Percentiles rank a stretch among this genome's conserved stretches.
phyloP scores from a whole-genome alignment of 306 rosid genomes.

The Quercus suber region DNA sequence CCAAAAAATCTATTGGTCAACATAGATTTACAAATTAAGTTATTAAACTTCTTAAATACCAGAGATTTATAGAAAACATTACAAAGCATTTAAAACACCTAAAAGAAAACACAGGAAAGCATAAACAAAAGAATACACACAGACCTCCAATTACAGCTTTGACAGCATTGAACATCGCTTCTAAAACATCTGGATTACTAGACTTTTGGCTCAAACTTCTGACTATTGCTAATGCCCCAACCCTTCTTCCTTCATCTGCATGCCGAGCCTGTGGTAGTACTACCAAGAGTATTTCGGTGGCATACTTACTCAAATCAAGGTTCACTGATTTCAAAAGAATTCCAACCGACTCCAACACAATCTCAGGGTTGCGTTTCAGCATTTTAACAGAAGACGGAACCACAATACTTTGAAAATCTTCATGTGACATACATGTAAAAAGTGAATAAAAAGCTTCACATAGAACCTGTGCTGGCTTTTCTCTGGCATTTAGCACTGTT shows the following conservation, averaged over 20 bases:
- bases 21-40: constrained; percentile 21
- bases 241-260: constrained; percentile 83
- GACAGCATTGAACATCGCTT: constrained; percentile 72
- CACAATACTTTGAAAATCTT: constrained; percentile 73
- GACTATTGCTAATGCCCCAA: constrained; percentile 64
- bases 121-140: constrained; percentile 2
- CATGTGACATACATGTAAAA: constrained; percentile 64
- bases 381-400: constrained; percentile 84
- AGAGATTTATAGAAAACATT: constrained; percentile 10
- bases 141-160: constrained; percentile 86
- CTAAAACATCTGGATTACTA: constrained; percentile 82
- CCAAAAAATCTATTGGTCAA: constrained; percentile 16
- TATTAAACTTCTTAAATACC: constrained; percentile 9
- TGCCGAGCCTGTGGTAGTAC: constrained; percentile 80
- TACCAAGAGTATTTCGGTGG: constrained; percentile 75
- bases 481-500: constrained; percentile 71
- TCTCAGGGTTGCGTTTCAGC: constrained; percentile 98
- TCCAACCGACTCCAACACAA: constrained; percentile 86
- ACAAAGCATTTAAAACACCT: constrained; percentile 15
- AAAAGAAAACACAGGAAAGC: constrained; percentile 1
- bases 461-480: constrained; percentile 72
- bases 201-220: constrained; percentile 75
- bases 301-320: constrained; percentile 93
- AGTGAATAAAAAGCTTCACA: constrained; percentile 82
- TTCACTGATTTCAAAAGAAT: constrained; percentile 70